phyloP scores from a whole-genome alignment of 768 basidiomycete species.

The Hebeloma cylindrosporum region DNA sequence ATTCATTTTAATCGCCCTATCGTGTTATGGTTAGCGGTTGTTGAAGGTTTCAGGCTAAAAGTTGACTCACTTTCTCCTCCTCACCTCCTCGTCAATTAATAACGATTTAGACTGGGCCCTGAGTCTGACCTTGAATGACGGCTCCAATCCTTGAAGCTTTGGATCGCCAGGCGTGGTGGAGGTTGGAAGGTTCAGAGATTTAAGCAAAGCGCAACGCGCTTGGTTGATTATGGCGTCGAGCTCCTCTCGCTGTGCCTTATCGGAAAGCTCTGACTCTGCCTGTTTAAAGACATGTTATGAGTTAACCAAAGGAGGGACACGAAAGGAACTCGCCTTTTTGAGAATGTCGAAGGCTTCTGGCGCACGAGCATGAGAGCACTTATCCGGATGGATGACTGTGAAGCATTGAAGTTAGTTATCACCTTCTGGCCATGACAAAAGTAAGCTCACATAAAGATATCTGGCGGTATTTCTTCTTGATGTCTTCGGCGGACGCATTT shows the following conservation, averaged over 20 bases:
- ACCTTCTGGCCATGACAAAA: background rate
- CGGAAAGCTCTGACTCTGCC: conserved; percentile 84
- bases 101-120: conserved; percentile 77
- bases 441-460: conserved; percentile 68
- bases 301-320: background rate
- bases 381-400: conserved; percentile 97
- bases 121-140: conserved; percentile 67
- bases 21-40: background rate
- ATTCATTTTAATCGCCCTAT: conserved; percentile 85
- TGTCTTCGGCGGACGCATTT: conserved; percentile 69
- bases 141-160: conserved; percentile 52
- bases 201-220: conserved; percentile 69
- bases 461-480: conserved; percentile 88
- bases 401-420: conserved; percentile 9
- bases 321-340: conserved; percentile 67
- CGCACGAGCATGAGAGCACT: conserved; percentile 83
- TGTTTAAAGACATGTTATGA: conserved; percentile 25
- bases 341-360: conserved; percentile 92
- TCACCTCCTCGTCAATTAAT: conserved; percentile 86
- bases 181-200: conserved; percentile 58
- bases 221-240: conserved; percentile 77
- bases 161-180: conserved; percentile 61
- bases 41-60: background rate
- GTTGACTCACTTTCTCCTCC: conserved; percentile 71
- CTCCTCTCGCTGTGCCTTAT: conserved; percentile 77